phyloP scores from a whole-genome alignment of 176 grass and related monocot genomes.

The Otatea glauca region DNA sequence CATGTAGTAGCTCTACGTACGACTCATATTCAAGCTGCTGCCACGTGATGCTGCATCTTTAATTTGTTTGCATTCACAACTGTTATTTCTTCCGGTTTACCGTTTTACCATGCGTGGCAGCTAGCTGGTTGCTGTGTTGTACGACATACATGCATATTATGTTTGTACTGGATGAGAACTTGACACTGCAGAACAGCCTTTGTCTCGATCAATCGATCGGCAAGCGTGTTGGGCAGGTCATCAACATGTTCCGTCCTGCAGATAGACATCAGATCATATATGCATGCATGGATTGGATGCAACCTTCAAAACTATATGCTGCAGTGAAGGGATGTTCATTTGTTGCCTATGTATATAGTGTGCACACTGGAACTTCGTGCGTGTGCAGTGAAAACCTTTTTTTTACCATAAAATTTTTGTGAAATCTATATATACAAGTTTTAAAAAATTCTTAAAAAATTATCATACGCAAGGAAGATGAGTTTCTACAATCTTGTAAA shows the following conservation, averaged over 20 bases:
- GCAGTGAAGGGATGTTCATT: background rate
- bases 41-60: background rate
- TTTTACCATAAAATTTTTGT: too few species aligned
- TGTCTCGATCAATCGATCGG: conserved; percentile 15
- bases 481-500: too few species aligned
- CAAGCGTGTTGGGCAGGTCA: conserved; percentile 34
- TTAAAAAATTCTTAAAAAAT: too few species aligned
- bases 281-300: conserved; percentile 16
- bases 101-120: background rate
- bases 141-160: background rate
- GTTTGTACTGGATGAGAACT: background rate
- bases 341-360: background rate
- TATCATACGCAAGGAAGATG: too few species aligned
- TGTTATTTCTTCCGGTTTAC: background rate
- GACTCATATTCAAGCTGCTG: background rate
- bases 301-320: conserved; percentile 2
- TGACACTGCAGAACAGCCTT: conserved; percentile 18
- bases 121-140: background rate
- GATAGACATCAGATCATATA: conserved; percentile 27
- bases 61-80: background rate
- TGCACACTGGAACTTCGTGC: too few species aligned
- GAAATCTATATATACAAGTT: too few species aligned
- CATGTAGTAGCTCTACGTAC: background rate
- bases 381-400: too few species aligned
- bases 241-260: conserved; percentile 29